Conservation (phyloP, 2,329 filamentous ascomycete species). For the Pseudocercospora cruenta region DNA sequence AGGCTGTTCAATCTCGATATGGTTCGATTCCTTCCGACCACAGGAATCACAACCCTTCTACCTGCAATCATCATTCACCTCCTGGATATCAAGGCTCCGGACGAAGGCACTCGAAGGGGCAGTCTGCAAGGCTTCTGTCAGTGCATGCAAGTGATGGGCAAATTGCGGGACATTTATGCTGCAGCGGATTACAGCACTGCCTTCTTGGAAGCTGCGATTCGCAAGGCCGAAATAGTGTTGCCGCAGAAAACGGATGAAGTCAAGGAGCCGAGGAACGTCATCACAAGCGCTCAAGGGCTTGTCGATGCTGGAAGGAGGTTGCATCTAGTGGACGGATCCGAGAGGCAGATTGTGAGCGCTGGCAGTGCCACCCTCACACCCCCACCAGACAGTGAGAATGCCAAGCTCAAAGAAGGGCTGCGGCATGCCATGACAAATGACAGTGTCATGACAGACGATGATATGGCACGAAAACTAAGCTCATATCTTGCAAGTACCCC, state of each 20-base stretch:
- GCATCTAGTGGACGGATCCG: constrained; percentile 34
- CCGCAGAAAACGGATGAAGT: constrained; percentile 44
- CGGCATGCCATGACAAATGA: constrained; percentile 4
- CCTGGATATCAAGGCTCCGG: constrained; percentile 84
- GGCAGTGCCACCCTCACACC: constrained; percentile 33
- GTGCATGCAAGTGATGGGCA: constrained; percentile 90
- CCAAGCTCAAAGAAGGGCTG: background rate
- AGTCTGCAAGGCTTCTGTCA: constrained; percentile 82
- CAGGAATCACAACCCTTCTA: constrained; percentile 85
- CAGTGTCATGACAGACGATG: constrained; percentile 45
- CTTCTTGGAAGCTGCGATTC: constrained; percentile 88
- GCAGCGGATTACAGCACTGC: constrained; percentile 95
- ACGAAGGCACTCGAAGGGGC: constrained; percentile 69
- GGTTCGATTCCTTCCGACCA: constrained; percentile 81
- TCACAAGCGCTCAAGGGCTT: constrained; percentile 51
- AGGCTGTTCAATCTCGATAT: constrained; percentile 73
- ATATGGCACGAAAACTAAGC: constrained; percentile 52
- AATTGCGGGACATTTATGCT: constrained; percentile 84
- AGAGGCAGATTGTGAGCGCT: constrained; percentile 1
- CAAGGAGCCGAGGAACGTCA: constrained; percentile 37
- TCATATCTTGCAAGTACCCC: constrained; percentile 56
- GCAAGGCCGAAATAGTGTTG: constrained; percentile 80
- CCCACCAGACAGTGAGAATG: constrained; percentile 32
- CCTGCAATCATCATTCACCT: constrained; percentile 94
- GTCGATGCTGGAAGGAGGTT: constrained; percentile 50